Evolutionary conservation across 768 basidiomycete genomes (phyloP).

Genomic region (Amanita rubescens): DNA sequence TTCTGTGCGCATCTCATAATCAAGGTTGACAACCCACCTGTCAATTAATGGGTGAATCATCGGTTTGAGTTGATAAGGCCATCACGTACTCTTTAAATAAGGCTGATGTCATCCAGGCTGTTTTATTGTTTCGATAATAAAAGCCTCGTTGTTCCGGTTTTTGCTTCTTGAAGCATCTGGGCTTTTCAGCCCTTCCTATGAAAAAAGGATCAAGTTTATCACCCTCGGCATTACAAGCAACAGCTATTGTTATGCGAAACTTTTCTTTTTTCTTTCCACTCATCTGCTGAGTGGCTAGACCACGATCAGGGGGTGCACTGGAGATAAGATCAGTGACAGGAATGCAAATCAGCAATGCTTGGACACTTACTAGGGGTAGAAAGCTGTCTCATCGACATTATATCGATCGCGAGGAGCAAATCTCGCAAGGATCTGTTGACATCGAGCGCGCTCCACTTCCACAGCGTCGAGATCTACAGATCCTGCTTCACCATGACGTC

Average conservation of each 20-base stretch:
- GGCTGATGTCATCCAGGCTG: constrained; percentile 30
- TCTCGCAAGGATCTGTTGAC: constrained; percentile 12
- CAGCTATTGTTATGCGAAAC: constrained; percentile 19
- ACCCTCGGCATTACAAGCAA: constrained; percentile 23
- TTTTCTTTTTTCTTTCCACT: constrained; percentile 26
- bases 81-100: constrained; percentile 26
- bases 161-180: constrained; percentile 22
- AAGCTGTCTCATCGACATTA: constrained; percentile 20
- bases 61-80: neutral
- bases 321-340: too few species aligned
- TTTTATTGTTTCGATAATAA: constrained; percentile 30
- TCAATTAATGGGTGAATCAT: neutral
- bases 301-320: constrained; percentile 20
- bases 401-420: constrained; percentile 18
- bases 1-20: constrained; percentile 16
- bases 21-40: constrained; percentile 20
- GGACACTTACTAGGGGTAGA: too few species aligned
- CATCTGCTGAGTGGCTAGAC: constrained; percentile 24
- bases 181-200: constrained; percentile 27
- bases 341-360: constrained; percentile 2
- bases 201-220: constrained; percentile 24
- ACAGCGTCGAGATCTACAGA: constrained; percentile 18
- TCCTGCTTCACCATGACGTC: constrained; percentile 22
- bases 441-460: constrained; percentile 11
- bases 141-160: constrained; percentile 18